These are phyloP conservation scores for Pseudevernia furfuracea DNA, from an alignment of 495 filamentous ascomycete species.

Conservation along the genomic window DNA sequence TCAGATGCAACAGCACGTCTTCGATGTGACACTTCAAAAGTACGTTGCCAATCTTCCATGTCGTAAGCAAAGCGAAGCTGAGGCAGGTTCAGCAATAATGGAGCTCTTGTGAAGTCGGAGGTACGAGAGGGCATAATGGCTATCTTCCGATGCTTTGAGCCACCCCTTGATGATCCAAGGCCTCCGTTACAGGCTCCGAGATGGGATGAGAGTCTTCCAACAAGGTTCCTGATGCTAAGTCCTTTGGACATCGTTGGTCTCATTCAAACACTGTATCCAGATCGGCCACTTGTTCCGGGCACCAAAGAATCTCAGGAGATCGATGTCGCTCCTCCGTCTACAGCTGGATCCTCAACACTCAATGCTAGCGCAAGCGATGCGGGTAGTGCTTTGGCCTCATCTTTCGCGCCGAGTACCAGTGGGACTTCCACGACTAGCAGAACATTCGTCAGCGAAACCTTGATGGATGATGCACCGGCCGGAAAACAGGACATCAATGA, in stretches of 20 bases:
- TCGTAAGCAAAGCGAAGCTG: background rate
- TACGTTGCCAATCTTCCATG: constrained; percentile 26
- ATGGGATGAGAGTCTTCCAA: background rate
- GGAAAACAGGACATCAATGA: background rate
- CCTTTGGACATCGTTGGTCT: constrained; percentile 65
- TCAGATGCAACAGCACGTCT: constrained; percentile 66
- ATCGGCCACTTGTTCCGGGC: constrained; percentile 47
- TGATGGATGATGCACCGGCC: background rate
- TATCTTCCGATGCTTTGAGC: constrained; percentile 24
- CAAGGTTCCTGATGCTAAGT: constrained; percentile 51
- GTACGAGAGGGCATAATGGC: constrained; percentile 20
- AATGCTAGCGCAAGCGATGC: constrained; percentile 12
- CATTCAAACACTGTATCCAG: constrained; percentile 64
- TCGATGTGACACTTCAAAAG: constrained; percentile 43
- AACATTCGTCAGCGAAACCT: constrained; percentile 36
- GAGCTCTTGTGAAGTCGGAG: constrained; percentile 24
- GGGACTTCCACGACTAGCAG: constrained; percentile 57
- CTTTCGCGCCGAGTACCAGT: constrained; percentile 18
- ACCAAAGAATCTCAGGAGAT: constrained; percentile 38
- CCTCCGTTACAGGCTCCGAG: background rate
- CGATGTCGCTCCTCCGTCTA: constrained; percentile 55
- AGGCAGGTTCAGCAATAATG: constrained; percentile 10
- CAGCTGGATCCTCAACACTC: constrained; percentile 25
- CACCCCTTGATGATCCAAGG: constrained; percentile 26
- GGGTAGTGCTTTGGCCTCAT: constrained; percentile 10